phyloP scores from a whole-genome alignment of 192 early-diverging fungal species.

The Coemansia javaensis region DNA sequence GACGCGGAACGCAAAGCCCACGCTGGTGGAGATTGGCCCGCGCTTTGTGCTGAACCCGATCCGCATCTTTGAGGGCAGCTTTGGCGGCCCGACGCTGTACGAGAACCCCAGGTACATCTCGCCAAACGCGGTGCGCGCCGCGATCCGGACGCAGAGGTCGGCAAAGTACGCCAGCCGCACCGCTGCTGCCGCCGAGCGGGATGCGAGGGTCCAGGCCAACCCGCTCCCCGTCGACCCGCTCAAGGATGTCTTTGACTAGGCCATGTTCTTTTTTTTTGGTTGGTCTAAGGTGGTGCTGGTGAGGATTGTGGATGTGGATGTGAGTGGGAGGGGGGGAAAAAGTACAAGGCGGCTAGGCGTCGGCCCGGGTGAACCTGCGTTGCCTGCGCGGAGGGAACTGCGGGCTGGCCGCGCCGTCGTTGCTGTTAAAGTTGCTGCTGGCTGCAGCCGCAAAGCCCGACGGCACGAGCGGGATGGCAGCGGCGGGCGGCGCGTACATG shows the following conservation, averaged over 20 bases:
- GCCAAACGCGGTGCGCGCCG: constrained; percentile 54
- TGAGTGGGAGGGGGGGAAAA: not conserved
- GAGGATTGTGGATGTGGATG: not conserved
- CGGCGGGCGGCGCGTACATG: constrained; percentile 21
- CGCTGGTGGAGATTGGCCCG: constrained; percentile 93
- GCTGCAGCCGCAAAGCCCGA: constrained; percentile 14
- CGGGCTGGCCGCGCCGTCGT: constrained; percentile 15
- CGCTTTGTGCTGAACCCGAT: constrained; percentile 92
- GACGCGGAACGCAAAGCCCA: constrained; percentile 62
- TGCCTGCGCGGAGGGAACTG: constrained; percentile 23
- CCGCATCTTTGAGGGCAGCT: constrained; percentile 92
- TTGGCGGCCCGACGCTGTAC: constrained; percentile 87
- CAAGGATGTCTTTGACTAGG: constrained; percentile 41
- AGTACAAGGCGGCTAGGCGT: constrained; percentile 1
- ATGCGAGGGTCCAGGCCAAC: constrained; percentile 22
- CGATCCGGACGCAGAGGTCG: constrained; percentile 19
- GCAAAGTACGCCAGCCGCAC: constrained; percentile 34
- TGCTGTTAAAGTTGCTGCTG: not conserved
- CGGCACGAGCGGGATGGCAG: constrained; percentile 14
- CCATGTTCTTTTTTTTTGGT: not conserved
- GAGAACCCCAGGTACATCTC: constrained; percentile 85
- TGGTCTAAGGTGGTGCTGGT: not conserved
- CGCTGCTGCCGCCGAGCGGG: constrained; percentile 17
- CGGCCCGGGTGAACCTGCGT: constrained; percentile 27
- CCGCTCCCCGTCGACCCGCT: constrained; percentile 45